Conservation (phyloP, 805 yeast genomes). For the Metschnikowia similis region DNA sequence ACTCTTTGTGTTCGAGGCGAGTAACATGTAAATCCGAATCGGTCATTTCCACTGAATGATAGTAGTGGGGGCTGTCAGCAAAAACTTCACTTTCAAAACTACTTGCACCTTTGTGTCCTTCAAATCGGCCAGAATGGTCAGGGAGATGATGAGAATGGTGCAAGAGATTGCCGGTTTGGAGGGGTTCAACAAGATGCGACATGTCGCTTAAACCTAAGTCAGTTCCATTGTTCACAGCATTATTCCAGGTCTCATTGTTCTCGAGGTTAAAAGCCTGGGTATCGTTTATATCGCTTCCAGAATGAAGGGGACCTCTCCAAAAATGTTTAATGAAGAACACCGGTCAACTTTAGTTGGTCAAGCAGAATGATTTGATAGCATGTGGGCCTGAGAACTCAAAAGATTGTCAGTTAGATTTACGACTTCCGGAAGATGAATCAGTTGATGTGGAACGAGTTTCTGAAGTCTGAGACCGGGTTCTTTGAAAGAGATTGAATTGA, state of each 20-base stretch:
- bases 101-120: conserved; percentile 2
- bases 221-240: background rate
- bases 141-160: background rate
- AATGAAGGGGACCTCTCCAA: no score
- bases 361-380: no score
- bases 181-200: background rate
- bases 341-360: no score
- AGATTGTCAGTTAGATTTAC: no score
- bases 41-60: conserved; percentile 10
- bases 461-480: no score
- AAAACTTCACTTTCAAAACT: conserved; percentile 12
- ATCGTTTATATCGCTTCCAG: background rate
- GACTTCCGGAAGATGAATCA: no score
- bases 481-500: no score
- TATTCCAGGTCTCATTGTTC: background rate
- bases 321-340: no score
- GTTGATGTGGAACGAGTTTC: no score
- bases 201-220: background rate
- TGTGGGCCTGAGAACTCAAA: no score
- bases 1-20: background rate
- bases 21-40: background rate
- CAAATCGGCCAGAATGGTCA: background rate
- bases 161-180: background rate
- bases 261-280: background rate
- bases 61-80: conserved; percentile 18